These are phyloP conservation scores for Lumnitzera racemosa DNA, from an alignment of 345 rosid genomes.

Conservation along the genomic window DNA sequence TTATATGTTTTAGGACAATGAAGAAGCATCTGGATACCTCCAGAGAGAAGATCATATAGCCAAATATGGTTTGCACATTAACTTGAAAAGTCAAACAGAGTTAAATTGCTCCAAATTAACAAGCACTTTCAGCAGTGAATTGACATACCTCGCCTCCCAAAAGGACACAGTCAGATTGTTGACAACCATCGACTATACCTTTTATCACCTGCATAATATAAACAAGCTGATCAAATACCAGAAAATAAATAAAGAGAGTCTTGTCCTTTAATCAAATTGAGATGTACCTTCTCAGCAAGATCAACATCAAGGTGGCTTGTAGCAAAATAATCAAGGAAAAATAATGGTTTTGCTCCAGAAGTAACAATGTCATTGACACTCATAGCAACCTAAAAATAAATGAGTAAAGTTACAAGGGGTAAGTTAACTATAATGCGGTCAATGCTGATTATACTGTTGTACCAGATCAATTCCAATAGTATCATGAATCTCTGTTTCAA, in stretches of 20 bases:
- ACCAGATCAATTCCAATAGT: conserved; percentile 95
- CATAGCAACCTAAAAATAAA: conserved; percentile 72
- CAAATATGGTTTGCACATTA: neutral
- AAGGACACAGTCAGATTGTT: conserved; percentile 68
- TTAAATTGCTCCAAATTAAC: neutral
- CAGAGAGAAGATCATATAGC: neutral
- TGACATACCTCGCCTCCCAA: conserved; percentile 87
- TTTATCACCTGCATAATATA: conserved; percentile 55
- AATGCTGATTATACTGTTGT: conserved; percentile 3
- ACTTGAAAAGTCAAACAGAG: neutral
- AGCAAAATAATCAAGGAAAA: conserved; percentile 94
- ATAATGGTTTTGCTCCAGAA: conserved; percentile 89
- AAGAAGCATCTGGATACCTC: neutral
- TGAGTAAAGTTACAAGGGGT: conserved; percentile 3
- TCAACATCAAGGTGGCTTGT: conserved; percentile 89
- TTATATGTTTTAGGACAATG: neutral
- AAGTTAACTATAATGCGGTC: neutral
- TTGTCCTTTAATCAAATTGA: neutral
- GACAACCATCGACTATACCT: conserved; percentile 93
- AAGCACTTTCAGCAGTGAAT: neutral
- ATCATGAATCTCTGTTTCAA: conserved; percentile 83
- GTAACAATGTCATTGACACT: conserved; percentile 95
- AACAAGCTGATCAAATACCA: neutral
- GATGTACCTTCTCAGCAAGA: conserved; percentile 81
- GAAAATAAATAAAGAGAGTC: too few relatives aligned